phyloP scores from a whole-genome alignment of 2,329 filamentous ascomycete species.

The Drechslera avenae region DNA sequence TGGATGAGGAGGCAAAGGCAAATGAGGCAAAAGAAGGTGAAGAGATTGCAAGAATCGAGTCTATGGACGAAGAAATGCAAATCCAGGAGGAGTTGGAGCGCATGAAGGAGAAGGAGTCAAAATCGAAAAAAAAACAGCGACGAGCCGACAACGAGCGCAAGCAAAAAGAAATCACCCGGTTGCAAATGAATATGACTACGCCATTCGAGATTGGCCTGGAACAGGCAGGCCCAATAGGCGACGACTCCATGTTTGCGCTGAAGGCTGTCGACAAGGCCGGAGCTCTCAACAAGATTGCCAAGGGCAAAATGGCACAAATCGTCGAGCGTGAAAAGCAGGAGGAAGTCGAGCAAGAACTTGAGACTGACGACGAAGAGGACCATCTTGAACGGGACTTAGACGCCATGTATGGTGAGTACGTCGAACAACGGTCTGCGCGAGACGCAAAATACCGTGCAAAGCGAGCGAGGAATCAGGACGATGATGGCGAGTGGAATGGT shows the following conservation, averaged over 20 bases:
- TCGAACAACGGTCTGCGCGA: constrained; percentile 74
- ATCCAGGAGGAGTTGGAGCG: constrained; percentile 86
- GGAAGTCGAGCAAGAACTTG: constrained; percentile 56
- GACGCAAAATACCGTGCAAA: constrained; percentile 93
- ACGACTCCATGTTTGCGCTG: constrained; percentile 84
- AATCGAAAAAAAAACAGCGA: constrained; percentile 80
- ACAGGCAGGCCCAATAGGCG: constrained; percentile 76
- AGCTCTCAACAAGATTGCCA: constrained; percentile 69
- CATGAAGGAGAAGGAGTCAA: constrained; percentile 76
- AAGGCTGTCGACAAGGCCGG: constrained; percentile 79
- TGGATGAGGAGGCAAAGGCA: constrained; percentile 52
- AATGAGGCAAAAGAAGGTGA: constrained; percentile 53
- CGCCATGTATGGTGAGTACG: constrained; percentile 82
- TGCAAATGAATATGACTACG: constrained; percentile 97
- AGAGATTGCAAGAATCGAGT: constrained; percentile 80
- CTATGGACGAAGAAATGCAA: constrained; percentile 92
- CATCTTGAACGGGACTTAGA: constrained; percentile 84
- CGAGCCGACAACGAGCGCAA: constrained; percentile 91
- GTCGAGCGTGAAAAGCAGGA: constrained; percentile 57
- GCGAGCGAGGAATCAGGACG: constrained; percentile 80
- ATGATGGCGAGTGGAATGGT: constrained; percentile 80
- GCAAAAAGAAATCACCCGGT: constrained; percentile 89
- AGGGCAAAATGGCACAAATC: constrained; percentile 77
- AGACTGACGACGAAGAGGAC: constrained; percentile 80
- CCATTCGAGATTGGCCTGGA: constrained; percentile 96